Evolutionary conservation across 805 yeast genomes (phyloP).

Genomic region (Saturnispora silvae): DNA sequence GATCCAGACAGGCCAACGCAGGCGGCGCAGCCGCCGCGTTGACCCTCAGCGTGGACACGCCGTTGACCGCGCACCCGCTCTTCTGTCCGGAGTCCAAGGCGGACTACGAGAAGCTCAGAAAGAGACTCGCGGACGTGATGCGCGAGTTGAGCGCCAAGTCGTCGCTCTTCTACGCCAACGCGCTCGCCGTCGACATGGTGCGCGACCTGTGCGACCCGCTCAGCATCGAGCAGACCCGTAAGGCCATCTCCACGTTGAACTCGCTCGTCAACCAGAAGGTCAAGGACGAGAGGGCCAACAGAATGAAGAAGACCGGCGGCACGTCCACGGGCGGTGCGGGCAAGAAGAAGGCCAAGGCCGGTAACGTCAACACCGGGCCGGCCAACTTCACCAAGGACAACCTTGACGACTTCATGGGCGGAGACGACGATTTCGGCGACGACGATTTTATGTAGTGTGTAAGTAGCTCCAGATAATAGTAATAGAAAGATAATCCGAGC

Average conservation of each 20-base stretch:
- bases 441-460: slow-evolving; percentile 66
- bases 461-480: too few relatives aligned
- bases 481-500: not conserved
- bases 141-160: slow-evolving; percentile 52
- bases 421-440: slow-evolving; percentile 60
- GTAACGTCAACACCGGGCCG: slow-evolving; percentile 52
- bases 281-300: slow-evolving; percentile 79
- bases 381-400: slow-evolving; percentile 53
- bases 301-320: slow-evolving; percentile 73
- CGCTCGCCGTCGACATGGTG: slow-evolving; percentile 73
- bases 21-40: slow-evolving; percentile 17
- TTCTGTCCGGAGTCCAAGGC: slow-evolving; percentile 73
- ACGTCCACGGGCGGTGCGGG: slow-evolving; percentile 90
- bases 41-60: slow-evolving; percentile 46
- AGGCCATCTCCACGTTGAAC: slow-evolving; percentile 74
- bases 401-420: slow-evolving; percentile 41
- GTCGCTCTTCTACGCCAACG: slow-evolving; percentile 56
- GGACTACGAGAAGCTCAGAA: slow-evolving; percentile 71
- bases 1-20: slow-evolving; percentile 28
- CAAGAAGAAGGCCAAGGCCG: slow-evolving; percentile 78
- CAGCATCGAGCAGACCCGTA: slow-evolving; percentile 70
- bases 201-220: slow-evolving; percentile 80
- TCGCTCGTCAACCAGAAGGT: slow-evolving; percentile 78
- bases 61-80: slow-evolving; percentile 65
- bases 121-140: slow-evolving; percentile 54